Evolutionary conservation across 2,329 filamentous ascomycete genomes (phyloP).

Genomic region (Cercospora citrullina): DNA sequence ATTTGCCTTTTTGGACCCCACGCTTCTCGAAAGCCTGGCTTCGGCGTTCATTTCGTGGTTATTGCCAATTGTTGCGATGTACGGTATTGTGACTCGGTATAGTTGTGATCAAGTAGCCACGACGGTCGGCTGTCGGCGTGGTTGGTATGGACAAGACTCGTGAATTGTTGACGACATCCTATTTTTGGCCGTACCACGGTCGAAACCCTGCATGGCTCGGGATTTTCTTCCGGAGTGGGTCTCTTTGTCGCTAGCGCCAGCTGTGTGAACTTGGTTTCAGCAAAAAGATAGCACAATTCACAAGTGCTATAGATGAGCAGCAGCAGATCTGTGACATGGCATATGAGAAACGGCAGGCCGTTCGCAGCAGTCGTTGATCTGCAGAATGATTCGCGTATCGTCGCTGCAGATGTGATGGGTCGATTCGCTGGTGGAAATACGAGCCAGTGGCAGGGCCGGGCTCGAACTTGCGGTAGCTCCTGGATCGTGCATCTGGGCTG

Average conservation of each 20-base stretch:
- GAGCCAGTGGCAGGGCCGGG: not conserved
- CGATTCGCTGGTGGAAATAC: not conserved
- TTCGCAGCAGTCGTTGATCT: not conserved
- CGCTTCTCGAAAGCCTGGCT: not conserved
- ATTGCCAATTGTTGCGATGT: not conserved
- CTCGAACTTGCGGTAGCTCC: not conserved
- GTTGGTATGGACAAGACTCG: conserved; percentile 1
- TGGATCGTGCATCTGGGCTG: not conserved
- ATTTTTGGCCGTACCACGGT: not conserved
- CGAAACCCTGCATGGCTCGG: not conserved
- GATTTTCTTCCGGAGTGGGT: conserved; percentile 2
- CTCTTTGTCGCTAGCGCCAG: not conserved
- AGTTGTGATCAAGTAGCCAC: not conserved
- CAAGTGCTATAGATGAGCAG: not conserved
- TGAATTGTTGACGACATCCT: not conserved
- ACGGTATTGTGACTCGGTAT: not conserved
- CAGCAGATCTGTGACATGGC: not conserved
- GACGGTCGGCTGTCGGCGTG: not conserved
- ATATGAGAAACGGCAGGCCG: not conserved
- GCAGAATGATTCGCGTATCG: conserved; percentile 1
- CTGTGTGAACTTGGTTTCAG: not conserved
- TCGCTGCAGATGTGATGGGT: not conserved
- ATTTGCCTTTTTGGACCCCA: not conserved
- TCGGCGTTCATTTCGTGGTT: not conserved
- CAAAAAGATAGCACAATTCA: not conserved